A percentile compares a stretch with the other conserved stretches of the same genome.
Evolutionary conservation across 768 basidiomycete species (phyloP).

Genomic region (Tylopilus sp.): DNA sequence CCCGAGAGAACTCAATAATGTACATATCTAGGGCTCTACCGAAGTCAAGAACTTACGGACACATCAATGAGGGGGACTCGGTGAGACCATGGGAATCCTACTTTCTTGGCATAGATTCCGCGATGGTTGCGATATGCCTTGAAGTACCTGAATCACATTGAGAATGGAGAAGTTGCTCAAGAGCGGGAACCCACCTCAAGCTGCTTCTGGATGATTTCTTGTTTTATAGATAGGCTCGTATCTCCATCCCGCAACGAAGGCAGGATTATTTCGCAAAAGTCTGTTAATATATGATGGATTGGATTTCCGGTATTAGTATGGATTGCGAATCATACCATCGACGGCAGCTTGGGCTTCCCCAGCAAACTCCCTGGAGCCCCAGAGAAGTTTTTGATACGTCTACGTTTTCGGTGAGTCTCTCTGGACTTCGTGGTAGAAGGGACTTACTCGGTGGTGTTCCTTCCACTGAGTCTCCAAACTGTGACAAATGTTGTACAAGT

Average conservation of each 20-base stretch:
- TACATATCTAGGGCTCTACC: constrained; percentile 15
- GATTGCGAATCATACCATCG: constrained; percentile 6
- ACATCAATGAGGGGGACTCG: too few species aligned
- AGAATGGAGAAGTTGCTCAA: background rate
- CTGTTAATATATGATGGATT: background rate
- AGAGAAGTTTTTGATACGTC: constrained; percentile 17
- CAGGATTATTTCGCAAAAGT: constrained; percentile 17
- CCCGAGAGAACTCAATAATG: constrained; percentile 10
- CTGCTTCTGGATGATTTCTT: constrained; percentile 15
- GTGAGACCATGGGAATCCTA: background rate
- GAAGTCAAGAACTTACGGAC: constrained; percentile 6
- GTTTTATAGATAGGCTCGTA: constrained; percentile 5
- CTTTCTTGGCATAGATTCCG: constrained; percentile 17
- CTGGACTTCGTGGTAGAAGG: too few species aligned
- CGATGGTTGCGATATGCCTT: constrained; percentile 15
- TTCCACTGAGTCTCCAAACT: constrained; percentile 14
- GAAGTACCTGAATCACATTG: constrained; percentile 8
- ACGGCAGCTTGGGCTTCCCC: constrained; percentile 17
- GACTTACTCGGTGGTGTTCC: constrained; percentile 11
- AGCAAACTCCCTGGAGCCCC: constrained; percentile 20
- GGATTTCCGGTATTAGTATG: background rate
- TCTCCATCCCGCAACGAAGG: constrained; percentile 10
- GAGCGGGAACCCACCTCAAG: background rate
- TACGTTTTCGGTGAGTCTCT: background rate
- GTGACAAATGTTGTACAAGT: constrained; percentile 10